Evolutionary conservation across 2,329 filamentous ascomycete species (phyloP).

Genomic region (Orbilia oligospora): DNA sequence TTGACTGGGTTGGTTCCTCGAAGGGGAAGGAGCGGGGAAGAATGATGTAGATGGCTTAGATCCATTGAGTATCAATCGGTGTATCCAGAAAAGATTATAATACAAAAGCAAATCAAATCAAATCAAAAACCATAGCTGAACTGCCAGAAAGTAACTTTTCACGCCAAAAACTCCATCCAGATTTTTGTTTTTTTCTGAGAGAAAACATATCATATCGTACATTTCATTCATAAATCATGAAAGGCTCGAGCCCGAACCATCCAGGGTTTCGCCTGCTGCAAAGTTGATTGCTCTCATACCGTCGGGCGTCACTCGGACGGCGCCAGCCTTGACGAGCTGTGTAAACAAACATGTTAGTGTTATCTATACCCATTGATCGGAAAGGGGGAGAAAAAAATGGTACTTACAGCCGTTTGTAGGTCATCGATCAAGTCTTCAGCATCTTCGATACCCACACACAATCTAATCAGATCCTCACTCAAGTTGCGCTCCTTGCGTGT

Average conservation of each 20-base stretch:
- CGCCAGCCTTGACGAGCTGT: constrained; percentile 91
- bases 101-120: not conserved
- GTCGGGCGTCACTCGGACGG: constrained; percentile 86
- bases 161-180: constrained; percentile 34
- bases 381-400: not conserved
- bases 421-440: constrained; percentile 90
- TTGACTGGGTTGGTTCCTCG: not conserved
- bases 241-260: not conserved
- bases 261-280: constrained; percentile 53
- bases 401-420: constrained; percentile 86
- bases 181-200: too few species aligned
- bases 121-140: not conserved
- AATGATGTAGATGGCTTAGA: not conserved
- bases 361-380: not conserved
- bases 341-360: not conserved
- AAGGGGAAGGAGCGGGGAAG: not conserved
- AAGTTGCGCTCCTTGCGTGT: constrained; percentile 89
- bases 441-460: constrained; percentile 98
- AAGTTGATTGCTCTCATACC: constrained; percentile 77
- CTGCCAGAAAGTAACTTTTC: constrained; percentile 24
- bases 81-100: not conserved
- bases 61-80: not conserved
- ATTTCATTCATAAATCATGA: constrained; percentile 14
- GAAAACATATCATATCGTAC: constrained; percentile 26
- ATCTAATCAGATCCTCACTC: constrained; percentile 94